Conservation (phyloP, 1,139 yeast species). For the Saccharomyces hybrid region DNA sequence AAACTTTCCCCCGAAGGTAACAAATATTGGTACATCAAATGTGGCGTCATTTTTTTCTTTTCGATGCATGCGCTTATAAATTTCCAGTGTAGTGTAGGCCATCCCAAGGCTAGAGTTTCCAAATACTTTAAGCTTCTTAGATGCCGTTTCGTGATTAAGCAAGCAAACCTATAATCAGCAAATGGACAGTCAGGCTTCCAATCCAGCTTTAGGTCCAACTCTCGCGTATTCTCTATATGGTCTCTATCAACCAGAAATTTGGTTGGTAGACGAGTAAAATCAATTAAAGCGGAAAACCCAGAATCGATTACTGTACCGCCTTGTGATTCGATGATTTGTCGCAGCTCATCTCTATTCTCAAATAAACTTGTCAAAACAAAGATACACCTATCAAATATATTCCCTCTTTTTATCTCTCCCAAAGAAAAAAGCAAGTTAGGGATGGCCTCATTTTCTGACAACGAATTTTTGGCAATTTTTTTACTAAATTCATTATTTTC, state of each 20-base stretch:
- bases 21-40: slow-evolving; percentile 42
- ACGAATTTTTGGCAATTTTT: not conserved
- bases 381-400: slow-evolving; percentile 36
- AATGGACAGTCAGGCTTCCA: slow-evolving; percentile 10
- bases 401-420: slow-evolving; percentile 4
- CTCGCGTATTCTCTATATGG: not conserved
- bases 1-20: slow-evolving; percentile 61
- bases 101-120: slow-evolving; percentile 79
- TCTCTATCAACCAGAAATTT: not conserved
- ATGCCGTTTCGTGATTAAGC: slow-evolving; percentile 51
- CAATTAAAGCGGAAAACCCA: slow-evolving; percentile 35
- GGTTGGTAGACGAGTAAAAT: slow-evolving; percentile 9
- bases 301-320: slow-evolving; percentile 48
- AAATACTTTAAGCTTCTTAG: slow-evolving; percentile 68
- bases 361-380: slow-evolving; percentile 37
- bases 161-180: slow-evolving; percentile 43
- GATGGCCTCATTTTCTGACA: not conserved
- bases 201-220: slow-evolving; percentile 5
- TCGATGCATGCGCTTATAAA: slow-evolving; percentile 51
- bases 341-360: slow-evolving; percentile 34
- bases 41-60: slow-evolving; percentile 24
- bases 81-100: slow-evolving; percentile 70
- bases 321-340: slow-evolving; percentile 35
- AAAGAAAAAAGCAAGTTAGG: not conserved
- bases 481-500: not conserved